Conservation (phyloP, 2,329 filamentous ascomycete genomes). For the Pseudofabraea citricarpa region DNA sequence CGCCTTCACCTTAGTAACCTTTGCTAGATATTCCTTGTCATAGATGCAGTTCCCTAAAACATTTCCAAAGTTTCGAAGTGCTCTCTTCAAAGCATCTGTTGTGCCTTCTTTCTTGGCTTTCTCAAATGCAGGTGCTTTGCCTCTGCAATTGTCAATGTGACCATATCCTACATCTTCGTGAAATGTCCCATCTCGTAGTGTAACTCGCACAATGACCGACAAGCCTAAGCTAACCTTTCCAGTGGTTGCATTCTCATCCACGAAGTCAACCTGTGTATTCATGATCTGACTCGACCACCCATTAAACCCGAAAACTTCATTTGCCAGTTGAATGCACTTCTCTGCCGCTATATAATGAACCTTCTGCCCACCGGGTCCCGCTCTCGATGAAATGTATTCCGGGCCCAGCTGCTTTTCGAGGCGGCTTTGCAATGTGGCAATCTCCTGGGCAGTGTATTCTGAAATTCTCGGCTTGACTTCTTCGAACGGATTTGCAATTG, state of each 20-base stretch:
- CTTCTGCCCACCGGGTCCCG: conserved; percentile 77
- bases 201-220: conserved; percentile 87
- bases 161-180: conserved; percentile 98
- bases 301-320: conserved; percentile 95
- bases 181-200: conserved; percentile 87
- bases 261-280: conserved; percentile 91
- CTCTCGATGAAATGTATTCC: conserved; percentile 86
- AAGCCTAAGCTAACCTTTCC: conserved; percentile 79
- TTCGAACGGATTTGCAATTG: conserved; percentile 74
- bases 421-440: conserved; percentile 79
- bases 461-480: conserved; percentile 63
- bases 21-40: conserved; percentile 87
- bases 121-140: conserved; percentile 93
- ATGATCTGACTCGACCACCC: conserved; percentile 97
- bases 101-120: conserved; percentile 99
- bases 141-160: conserved; percentile 91
- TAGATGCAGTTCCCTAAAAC: conserved; percentile 98
- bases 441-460: conserved; percentile 84
- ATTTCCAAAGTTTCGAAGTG: conserved; percentile 89
- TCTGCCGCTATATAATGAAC: conserved; percentile 95
- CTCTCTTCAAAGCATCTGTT: conserved; percentile 87
- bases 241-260: conserved; percentile 77
- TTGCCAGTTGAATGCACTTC: conserved; percentile 92
- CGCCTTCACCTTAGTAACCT: conserved; percentile 86
- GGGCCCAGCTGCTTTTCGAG: conserved; percentile 92